Evolutionary conservation across 768 basidiomycete genomes (phyloP).

Genomic region (Mycena haematopus): DNA sequence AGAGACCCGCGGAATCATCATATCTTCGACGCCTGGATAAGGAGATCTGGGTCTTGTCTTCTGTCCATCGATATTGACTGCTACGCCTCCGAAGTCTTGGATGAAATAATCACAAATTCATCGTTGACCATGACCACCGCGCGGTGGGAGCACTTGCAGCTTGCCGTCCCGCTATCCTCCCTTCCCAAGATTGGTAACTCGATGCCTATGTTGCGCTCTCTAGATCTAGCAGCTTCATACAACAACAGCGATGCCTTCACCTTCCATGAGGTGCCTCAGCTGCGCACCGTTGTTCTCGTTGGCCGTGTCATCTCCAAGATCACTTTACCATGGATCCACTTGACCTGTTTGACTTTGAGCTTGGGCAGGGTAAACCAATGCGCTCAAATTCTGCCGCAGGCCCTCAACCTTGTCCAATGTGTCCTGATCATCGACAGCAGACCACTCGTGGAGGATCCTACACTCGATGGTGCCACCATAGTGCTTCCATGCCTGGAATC

Average conservation of each 20-base stretch:
- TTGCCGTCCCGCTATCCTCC: background rate
- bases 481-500: background rate
- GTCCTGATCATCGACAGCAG: background rate
- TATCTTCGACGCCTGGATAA: background rate
- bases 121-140: background rate
- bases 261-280: background rate
- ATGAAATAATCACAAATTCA: background rate
- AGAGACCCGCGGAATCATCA: too few species aligned
- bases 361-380: background rate
- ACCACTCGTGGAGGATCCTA: too few species aligned
- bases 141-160: background rate
- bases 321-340: conserved; percentile 2
- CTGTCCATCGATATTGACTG: background rate
- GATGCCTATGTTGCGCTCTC: background rate
- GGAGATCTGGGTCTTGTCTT: background rate
- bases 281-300: background rate
- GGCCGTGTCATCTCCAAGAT: background rate
- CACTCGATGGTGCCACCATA: too few species aligned
- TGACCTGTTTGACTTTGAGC: background rate
- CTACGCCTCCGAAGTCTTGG: background rate
- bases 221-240: background rate
- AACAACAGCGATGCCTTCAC: background rate
- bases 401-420: background rate
- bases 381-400: background rate
- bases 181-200: background rate